Evolutionary conservation across 2,329 filamentous ascomycete genomes (phyloP).

Genomic region (Colletotrichum sp.): DNA sequence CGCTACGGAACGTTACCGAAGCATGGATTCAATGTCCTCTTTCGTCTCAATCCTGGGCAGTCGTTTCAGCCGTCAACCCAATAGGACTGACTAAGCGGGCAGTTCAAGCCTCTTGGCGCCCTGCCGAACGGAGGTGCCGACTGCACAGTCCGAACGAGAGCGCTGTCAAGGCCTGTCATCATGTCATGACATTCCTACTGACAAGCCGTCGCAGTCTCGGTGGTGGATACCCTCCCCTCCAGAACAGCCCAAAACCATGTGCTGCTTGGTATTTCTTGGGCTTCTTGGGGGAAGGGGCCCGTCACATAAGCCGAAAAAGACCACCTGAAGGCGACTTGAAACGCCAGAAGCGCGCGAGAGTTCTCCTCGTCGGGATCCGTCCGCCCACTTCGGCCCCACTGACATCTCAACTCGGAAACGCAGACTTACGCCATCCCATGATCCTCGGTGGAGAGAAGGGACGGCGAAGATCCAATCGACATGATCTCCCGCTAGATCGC

Average conservation of each 20-base stretch:
- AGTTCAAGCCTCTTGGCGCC: neutral
- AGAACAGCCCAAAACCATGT: neutral
- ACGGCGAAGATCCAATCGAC: constrained; percentile 17
- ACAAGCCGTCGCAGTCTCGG: neutral
- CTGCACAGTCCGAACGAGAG: neutral
- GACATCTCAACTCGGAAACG: constrained; percentile 13
- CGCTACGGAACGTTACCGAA: constrained; percentile 6
- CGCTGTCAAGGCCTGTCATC: neutral
- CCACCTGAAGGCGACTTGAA: constrained; percentile 11
- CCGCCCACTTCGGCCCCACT: constrained; percentile 9
- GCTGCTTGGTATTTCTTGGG: neutral
- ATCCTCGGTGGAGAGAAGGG: neutral
- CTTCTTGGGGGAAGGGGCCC: neutral
- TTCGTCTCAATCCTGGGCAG: neutral
- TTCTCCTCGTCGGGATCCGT: neutral
- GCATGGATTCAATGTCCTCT: neutral
- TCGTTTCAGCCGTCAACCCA: neutral
- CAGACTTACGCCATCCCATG: constrained; percentile 16
- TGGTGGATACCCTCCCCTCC: neutral
- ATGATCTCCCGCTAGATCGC: constrained; percentile 17
- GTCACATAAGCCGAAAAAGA: neutral
- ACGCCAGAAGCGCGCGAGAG: constrained; percentile 1
- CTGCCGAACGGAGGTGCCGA: constrained; percentile 11
- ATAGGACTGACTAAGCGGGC: constrained; percentile 1
- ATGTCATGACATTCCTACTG: neutral